A percentile compares a stretch with the other conserved stretches of the same genome.
Evolutionary conservation across 768 basidiomycete genomes (phyloP).

Genomic region (Suillus spraguei): DNA sequence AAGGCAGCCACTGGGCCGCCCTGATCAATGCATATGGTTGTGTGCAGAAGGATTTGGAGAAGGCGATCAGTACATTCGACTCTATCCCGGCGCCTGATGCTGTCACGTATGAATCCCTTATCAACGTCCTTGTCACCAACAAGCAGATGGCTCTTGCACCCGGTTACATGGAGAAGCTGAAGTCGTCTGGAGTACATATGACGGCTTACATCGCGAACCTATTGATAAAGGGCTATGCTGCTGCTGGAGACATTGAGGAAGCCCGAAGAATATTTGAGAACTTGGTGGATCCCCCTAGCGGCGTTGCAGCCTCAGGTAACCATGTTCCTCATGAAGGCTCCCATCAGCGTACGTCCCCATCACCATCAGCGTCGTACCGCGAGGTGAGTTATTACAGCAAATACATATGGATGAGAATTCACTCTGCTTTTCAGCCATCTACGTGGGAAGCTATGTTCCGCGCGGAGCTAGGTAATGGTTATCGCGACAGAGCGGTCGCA

Average conservation of each 20-base stretch:
- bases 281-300: constrained; percentile 77
- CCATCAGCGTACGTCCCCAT: constrained; percentile 33
- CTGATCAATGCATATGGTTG: constrained; percentile 91
- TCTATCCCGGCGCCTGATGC: constrained; percentile 78
- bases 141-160: constrained; percentile 80
- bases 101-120: constrained; percentile 85
- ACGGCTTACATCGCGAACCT: constrained; percentile 93
- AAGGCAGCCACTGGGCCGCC: constrained; percentile 76
- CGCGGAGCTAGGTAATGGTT: constrained; percentile 81
- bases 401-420: background rate
- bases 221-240: constrained; percentile 61
- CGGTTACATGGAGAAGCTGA: constrained; percentile 64
- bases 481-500: constrained; percentile 66
- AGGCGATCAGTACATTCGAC: constrained; percentile 78
- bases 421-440: constrained; percentile 58
- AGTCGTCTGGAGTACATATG: constrained; percentile 69
- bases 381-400: constrained; percentile 24
- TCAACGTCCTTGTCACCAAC: constrained; percentile 83
- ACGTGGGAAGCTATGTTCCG: constrained; percentile 97
- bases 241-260: constrained; percentile 65
- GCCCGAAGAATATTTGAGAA: constrained; percentile 81
- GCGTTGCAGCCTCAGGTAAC: constrained; percentile 88
- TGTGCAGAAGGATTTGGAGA: constrained; percentile 72
- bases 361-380: constrained; percentile 41
- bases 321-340: constrained; percentile 67